Base-by-base conservation (phyloP, 1,284 basidiomycete species). In the Sanghuangporus baumii region DNA sequence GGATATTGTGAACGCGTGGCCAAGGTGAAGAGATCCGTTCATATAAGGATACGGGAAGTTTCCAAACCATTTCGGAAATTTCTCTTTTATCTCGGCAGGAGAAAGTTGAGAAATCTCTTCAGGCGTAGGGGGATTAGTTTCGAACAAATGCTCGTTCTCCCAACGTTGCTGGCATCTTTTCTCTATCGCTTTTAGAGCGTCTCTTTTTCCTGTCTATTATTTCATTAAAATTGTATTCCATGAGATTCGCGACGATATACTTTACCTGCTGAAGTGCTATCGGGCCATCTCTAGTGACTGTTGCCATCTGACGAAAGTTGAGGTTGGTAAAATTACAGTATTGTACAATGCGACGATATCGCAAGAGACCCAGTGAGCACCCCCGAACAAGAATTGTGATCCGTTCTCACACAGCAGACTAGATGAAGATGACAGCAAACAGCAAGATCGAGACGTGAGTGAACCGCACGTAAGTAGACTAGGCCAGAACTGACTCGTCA, bases 1-100 rank as follows among this genome's bases (percentile, higher is more conserved):
- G 66, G 94, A 96, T 75, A 99, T 93, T 48, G 96, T 96, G 78
- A 99, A 99, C 0, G 93, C 96, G 77, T 99, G 97, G 48, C 97
- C 97, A 40, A 99, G 82, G 76, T 99, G 97, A 69, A 99, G 83
- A 67, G 91, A 92, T 57, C 97, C 97, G 74, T 99, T 99, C 94
- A 98, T 98, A 82, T 99, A 99, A 1, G 94, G 92, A 78, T 83
- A 96, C 34, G 96, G 94, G 75, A 92, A 96, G 74, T 88, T 98
- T 62, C 95, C 96, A 71, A 98, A 93, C 94, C 94, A 98, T 78
- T 98, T 99, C 40, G 95, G 96, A 74, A 87, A 86, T 77, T 89
- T 88, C 68, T 87, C 78, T 60, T 79, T 80, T 70, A 91, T 76
- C 70, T 91, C 75, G n/a, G 79, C 80, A 36, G 78, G 76, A 23